Percentiles rank a stretch among this genome's conserved stretches.
phyloP scores from a whole-genome alignment of 1,284 basidiomycete genomes.

The Macrocystidia cucumis region DNA sequence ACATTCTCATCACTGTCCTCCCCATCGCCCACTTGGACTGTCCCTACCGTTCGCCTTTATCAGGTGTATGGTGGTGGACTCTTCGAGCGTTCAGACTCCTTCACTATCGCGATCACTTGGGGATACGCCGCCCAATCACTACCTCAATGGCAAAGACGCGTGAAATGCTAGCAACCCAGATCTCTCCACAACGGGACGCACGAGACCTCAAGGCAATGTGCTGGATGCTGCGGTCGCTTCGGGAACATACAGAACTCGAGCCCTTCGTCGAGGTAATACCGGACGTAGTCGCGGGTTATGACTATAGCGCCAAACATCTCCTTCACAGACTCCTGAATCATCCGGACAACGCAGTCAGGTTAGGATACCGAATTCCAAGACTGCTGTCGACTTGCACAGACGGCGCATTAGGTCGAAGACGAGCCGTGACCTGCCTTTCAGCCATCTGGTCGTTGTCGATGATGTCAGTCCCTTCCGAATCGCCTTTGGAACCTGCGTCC shows the following conservation, averaged over 20 bases:
- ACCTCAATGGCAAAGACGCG: conserved; percentile 19
- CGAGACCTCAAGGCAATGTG: conserved; percentile 20
- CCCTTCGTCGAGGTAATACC: conserved; percentile 27
- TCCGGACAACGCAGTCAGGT: conserved; percentile 18
- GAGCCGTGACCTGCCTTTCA: conserved; percentile 23
- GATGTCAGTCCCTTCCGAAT: conserved; percentile 22
- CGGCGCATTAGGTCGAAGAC: conserved; percentile 18
- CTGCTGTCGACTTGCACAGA: conserved; percentile 22
- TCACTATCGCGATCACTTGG: conserved; percentile 13
- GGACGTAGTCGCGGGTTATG: conserved; percentile 15
- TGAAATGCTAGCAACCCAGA: conserved; percentile 21
- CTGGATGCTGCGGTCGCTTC: conserved; percentile 25
- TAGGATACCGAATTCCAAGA: conserved; percentile 24
- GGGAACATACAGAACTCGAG: conserved; percentile 25
- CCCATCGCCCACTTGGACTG: conserved; percentile 25
- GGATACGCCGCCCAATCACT: conserved; percentile 10
- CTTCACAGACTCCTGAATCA: conserved; percentile 22
- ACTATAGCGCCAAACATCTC: conserved; percentile 29
- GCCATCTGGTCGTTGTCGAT: conserved; percentile 31
- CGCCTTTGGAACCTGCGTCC: conserved; percentile 10
- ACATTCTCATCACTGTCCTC: conserved; percentile 22
- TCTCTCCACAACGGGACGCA: conserved; percentile 19
- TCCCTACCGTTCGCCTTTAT: conserved; percentile 30
- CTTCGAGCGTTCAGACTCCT: conserved; percentile 17
- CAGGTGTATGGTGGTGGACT: conserved; percentile 23